Conservation (phyloP, 306 rosid genomes). For the Calophaca sinica region DNA sequence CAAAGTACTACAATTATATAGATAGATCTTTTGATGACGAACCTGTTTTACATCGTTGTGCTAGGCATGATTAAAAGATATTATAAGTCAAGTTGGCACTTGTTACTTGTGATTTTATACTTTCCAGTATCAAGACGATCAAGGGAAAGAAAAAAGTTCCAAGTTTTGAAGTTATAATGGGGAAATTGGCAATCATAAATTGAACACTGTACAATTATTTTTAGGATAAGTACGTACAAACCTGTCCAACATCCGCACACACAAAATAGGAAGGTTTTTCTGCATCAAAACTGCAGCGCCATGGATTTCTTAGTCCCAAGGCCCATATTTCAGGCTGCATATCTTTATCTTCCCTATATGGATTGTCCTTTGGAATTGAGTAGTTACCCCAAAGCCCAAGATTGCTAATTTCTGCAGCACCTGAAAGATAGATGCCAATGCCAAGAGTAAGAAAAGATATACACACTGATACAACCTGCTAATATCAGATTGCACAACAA, state of each 20-base stretch:
- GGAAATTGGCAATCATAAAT: slow-evolving; percentile 1
- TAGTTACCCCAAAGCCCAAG: slow-evolving; percentile 89
- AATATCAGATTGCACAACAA: too few species aligned
- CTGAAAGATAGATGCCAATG: slow-evolving; percentile 49
- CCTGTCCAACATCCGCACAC: slow-evolving; percentile 91
- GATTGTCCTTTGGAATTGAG: slow-evolving; percentile 84
- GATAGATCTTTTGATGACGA: too few species aligned
- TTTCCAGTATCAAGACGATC: too few species aligned
- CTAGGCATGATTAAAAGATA: too few species aligned
- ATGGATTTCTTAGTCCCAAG: slow-evolving; percentile 85
- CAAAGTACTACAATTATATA: too few species aligned
- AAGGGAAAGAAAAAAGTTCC: too few species aligned
- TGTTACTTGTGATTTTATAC: too few species aligned
- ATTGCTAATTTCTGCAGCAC: slow-evolving; percentile 62
- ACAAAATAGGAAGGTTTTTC: slow-evolving; percentile 79
- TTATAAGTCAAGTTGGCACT: too few species aligned
- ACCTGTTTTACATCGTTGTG: too few species aligned
- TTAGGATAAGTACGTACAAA: slow-evolving; percentile 18
- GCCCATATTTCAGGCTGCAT: slow-evolving; percentile 89
- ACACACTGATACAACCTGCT: too few species aligned
- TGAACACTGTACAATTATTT: too few species aligned
- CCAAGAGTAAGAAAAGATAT: not conserved
- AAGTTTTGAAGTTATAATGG: not conserved
- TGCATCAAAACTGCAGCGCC: slow-evolving; percentile 97
- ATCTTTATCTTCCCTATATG: slow-evolving; percentile 63